Evolutionary conservation across 1,284 basidiomycete genomes (phyloP).

Genomic region (Leucoagaricus sp.): DNA sequence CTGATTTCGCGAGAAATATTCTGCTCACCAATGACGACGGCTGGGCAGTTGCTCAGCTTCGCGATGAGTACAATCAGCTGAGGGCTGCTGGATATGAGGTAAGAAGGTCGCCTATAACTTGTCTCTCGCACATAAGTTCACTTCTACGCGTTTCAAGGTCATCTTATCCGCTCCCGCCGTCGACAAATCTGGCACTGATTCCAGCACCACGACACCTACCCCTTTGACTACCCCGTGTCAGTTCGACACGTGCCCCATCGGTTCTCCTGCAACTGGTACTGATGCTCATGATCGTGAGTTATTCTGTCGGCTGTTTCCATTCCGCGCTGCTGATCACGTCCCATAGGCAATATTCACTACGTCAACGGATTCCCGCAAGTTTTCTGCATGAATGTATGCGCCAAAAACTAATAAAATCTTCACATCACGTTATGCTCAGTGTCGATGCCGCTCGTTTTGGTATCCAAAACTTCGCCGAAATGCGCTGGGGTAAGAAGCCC

Average conservation of each 20-base stretch:
- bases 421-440: constrained; percentile 17
- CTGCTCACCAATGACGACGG: constrained; percentile 51
- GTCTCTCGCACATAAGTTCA: constrained; percentile 23
- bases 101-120: background rate
- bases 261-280: constrained; percentile 42
- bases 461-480: constrained; percentile 46
- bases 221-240: constrained; percentile 26
- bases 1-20: constrained; percentile 20
- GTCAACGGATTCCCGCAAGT: constrained; percentile 41
- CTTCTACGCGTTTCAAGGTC: background rate
- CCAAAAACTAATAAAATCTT: too few relatives aligned
- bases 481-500: constrained; percentile 43
- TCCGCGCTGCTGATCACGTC: too few relatives aligned
- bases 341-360: constrained; percentile 39
- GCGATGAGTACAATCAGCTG: constrained; percentile 35
- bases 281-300: constrained; percentile 44
- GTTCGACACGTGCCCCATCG: constrained; percentile 31
- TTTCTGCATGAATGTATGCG: constrained; percentile 3
- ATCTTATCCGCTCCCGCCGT: constrained; percentile 35
- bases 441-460: constrained; percentile 48
- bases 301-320: too few relatives aligned
- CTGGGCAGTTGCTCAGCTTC: constrained; percentile 53
- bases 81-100: constrained; percentile 8
- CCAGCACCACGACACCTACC: constrained; percentile 26
- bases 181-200: constrained; percentile 34